Conservation (phyloP, 768 basidiomycete genomes). For the Tephrocybe sp. region DNA sequence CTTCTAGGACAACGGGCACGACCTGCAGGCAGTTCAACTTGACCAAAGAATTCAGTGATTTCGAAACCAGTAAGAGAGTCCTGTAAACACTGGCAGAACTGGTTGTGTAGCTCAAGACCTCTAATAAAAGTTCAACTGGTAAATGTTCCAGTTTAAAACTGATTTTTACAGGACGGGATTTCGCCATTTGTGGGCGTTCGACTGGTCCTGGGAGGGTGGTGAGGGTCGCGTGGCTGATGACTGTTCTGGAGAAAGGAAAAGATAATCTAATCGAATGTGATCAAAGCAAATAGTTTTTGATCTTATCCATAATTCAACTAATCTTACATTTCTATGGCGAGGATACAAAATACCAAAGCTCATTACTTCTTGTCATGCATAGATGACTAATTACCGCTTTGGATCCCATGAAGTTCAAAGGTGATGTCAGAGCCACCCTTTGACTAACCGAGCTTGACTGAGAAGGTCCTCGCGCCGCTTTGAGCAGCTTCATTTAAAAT, state of each 20-base stretch:
- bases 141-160: slow-evolving; percentile 3
- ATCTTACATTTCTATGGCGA: too few species aligned
- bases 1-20: slow-evolving; percentile 15
- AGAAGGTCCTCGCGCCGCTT: background rate
- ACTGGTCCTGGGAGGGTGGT: too few species aligned
- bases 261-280: too few species aligned
- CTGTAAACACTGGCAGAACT: slow-evolving; percentile 10
- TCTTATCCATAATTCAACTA: too few species aligned
- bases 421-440: too few species aligned
- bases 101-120: slow-evolving; percentile 15
- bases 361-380: background rate
- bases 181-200: too few species aligned
- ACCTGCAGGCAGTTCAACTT: slow-evolving; percentile 12
- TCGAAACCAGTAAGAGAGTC: slow-evolving; percentile 19
- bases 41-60: slow-evolving; percentile 5
- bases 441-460: background rate
- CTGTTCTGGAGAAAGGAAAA: too few species aligned
- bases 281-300: too few species aligned
- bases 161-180: background rate
- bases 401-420: too few species aligned
- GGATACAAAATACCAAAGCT: too few species aligned
- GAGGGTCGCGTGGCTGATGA: too few species aligned
- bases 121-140: slow-evolving; percentile 14
- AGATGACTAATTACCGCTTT: too few species aligned
- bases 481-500: background rate